Base-by-base conservation (phyloP, 306 rosid species). In the Cicer yamashitae region DNA sequence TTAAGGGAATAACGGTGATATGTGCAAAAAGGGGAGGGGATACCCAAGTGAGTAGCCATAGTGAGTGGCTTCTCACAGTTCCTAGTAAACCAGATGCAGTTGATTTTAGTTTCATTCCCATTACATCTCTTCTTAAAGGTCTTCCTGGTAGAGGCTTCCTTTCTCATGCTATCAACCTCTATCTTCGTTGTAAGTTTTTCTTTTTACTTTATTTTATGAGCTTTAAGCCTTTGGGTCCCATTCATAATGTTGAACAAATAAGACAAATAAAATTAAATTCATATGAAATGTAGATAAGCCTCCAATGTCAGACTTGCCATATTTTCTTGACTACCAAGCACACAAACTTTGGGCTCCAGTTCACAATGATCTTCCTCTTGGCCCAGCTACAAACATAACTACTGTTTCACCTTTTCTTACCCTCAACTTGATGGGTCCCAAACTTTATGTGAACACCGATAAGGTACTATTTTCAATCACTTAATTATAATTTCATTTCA, bases 81-180 rank as follows among this genome's bases (percentile, higher is more conserved):
- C 89, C 85, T 2, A 62, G 62, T 2, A 88, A 69, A 48, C 92
- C 97, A 2, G 97, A 94, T 60, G 96, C 91, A 0, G 68, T 92
- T 77, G 86, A 87, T 6, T 92, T 83, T 45, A 79, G 54, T 48
- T 88, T 92, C 74, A 88, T 94, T 73, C 99, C 99, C 1, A 90
- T 94, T 56, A 86, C 90, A 62, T 85, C 97, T 80, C 99, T 94
- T 75, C 98, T 94, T 34, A 86, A 82, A 81, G 89, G 86, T 57
- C 81, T 86, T 74, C 87, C 91, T 2, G 99, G 99, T 64, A 88
- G 84, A 75, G 99, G 99, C 30, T 87, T 94, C 80, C 77, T 94
- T 1, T 86, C 93, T 18, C 96, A 92, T 82, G 97, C 98, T 82
- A 90, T 94, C 82, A 94, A 92, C 74, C 97, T 94, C 57, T 94